phyloP scores from a whole-genome alignment of 306 rosid species.

The Gastrolobium villosum region DNA sequence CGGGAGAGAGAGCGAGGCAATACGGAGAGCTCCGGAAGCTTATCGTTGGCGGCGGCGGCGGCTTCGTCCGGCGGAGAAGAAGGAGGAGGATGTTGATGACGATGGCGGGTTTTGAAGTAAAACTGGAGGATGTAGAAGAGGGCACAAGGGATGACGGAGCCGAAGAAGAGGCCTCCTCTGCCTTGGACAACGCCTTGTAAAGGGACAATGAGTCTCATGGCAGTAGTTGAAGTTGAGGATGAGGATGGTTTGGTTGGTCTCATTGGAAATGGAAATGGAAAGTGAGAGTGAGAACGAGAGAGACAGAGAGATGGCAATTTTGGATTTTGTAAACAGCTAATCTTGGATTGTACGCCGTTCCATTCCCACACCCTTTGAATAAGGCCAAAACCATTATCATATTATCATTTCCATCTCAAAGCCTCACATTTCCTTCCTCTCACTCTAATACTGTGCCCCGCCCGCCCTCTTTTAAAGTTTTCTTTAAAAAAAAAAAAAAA shows the following conservation, averaged over 20 bases:
- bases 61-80: slow-evolving; percentile 52
- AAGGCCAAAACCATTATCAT: too few species aligned
- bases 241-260: not conserved
- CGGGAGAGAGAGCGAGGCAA: slow-evolving; percentile 71
- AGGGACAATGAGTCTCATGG: slow-evolving; percentile 93
- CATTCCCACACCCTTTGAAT: too few species aligned
- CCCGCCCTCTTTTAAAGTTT: too few species aligned
- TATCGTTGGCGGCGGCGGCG: slow-evolving; percentile 35
- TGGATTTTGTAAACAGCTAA: too few species aligned
- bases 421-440: too few species aligned
- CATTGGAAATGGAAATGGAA: not conserved
- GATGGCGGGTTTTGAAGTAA: slow-evolving; percentile 68
- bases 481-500: too few species aligned
- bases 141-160: slow-evolving; percentile 93
- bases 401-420: too few species aligned
- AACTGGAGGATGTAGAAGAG: slow-evolving; percentile 89
- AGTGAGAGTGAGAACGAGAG: too few species aligned
- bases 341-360: too few species aligned
- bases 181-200: slow-evolving; percentile 94
- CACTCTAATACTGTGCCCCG: too few species aligned
- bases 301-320: too few species aligned
- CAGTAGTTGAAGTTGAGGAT: not conserved
- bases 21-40: slow-evolving; percentile 45
- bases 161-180: slow-evolving; percentile 82
- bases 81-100: slow-evolving; percentile 40